These are phyloP conservation scores for Meripilus lineatus DNA, from an alignment of 1,284 basidiomycete species.

Conservation along the genomic window DNA sequence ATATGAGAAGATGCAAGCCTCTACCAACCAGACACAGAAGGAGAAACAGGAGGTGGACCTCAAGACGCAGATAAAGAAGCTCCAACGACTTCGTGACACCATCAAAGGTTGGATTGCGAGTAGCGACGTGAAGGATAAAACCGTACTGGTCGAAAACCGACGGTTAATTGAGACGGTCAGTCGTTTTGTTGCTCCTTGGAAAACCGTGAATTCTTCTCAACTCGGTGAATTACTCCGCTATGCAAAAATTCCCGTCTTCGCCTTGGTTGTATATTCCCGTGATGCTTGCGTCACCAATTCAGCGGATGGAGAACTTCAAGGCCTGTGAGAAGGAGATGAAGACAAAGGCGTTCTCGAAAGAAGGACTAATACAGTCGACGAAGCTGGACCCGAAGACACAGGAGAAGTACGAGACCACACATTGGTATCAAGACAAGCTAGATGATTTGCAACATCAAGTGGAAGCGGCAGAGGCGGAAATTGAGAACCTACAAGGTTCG, in stretches of 20 bases:
- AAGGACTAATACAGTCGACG: conserved; percentile 92
- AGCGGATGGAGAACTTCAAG: conserved; percentile 99
- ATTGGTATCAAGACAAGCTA: conserved; percentile 84
- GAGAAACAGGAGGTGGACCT: conserved; percentile 94
- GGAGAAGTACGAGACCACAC: conserved; percentile 88
- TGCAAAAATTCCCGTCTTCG: too few relatives aligned
- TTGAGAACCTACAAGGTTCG: conserved; percentile 83
- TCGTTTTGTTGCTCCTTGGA: conserved; percentile 17
- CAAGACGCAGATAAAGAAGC: conserved; percentile 99
- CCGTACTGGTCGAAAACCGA: conserved; percentile 86
- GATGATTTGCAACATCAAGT: conserved; percentile 94
- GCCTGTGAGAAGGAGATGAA: conserved; percentile 99
- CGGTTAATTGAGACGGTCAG: conserved; percentile 96
- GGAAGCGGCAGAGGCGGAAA: conserved; percentile 93
- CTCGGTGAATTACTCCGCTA: neutral
- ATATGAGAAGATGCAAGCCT: conserved; percentile 94
- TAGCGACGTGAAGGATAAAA: conserved; percentile 99
- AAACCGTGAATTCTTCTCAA: neutral
- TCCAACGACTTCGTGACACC: conserved; percentile 96
- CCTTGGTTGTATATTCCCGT: too few relatives aligned
- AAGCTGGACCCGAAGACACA: conserved; percentile 96
- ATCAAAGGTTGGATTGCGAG: conserved; percentile 99
- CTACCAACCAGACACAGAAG: conserved; percentile 93
- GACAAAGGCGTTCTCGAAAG: conserved; percentile 99
- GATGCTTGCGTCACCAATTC: too few relatives aligned